These are phyloP conservation scores for Naematelia encephala DNA, from an alignment of 768 basidiomycete genomes.

Conservation along the genomic window DNA sequence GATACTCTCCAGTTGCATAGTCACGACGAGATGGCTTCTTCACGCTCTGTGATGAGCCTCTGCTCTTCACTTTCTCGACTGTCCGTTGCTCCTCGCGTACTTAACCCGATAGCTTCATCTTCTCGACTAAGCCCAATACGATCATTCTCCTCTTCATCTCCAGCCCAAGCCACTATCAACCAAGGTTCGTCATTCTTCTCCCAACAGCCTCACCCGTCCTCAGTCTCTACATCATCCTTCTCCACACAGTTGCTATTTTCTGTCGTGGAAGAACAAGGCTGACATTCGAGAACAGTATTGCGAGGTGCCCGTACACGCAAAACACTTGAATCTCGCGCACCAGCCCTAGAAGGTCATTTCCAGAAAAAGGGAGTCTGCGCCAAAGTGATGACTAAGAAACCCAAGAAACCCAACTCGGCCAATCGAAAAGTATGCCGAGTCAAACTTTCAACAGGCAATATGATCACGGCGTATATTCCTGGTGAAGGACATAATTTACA, in stretches of 20 bases:
- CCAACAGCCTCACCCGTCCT: background rate
- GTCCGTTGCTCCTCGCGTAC: slow-evolving; percentile 1
- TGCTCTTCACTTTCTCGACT: slow-evolving; percentile 6
- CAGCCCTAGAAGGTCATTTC: slow-evolving; percentile 71
- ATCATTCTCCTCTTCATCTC: slow-evolving; percentile 24
- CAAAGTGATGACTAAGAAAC: slow-evolving; percentile 67
- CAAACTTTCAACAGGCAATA: slow-evolving; percentile 83
- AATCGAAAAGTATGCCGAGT: slow-evolving; percentile 95
- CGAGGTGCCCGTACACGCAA: slow-evolving; percentile 61
- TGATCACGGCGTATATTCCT: slow-evolving; percentile 87
- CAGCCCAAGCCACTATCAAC: slow-evolving; percentile 31
- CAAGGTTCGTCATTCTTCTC: slow-evolving; percentile 11
- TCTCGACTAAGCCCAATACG: slow-evolving; percentile 18
- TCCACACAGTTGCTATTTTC: background rate
- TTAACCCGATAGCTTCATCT: slow-evolving; percentile 25
- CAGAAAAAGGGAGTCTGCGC: slow-evolving; percentile 92
- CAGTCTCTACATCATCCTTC: background rate
- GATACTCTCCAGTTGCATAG: background rate
- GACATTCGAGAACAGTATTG: no score
- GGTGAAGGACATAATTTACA: slow-evolving; percentile 98
- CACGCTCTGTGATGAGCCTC: background rate
- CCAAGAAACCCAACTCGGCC: slow-evolving; percentile 98
- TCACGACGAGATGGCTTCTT: slow-evolving; percentile 2
- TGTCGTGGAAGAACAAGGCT: no score
- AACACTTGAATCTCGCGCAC: slow-evolving; percentile 61